phyloP scores from a whole-genome alignment of 208 protist genomes.

The Trypanosoma lewisi region DNA sequence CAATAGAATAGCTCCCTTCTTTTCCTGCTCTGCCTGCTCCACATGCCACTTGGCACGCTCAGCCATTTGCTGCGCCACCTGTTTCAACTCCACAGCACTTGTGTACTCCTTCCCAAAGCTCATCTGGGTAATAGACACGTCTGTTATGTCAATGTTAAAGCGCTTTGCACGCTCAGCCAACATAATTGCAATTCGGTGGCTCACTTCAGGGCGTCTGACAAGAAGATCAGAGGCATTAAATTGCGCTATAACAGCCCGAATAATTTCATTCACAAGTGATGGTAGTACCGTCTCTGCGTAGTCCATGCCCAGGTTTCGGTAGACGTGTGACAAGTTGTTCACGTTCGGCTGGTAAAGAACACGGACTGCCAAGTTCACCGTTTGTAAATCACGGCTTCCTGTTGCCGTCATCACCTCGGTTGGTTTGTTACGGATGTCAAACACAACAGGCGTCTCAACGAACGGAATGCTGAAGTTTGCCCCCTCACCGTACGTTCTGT shows the following conservation, averaged over 20 bases:
- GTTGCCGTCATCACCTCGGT: slow-evolving; percentile 87
- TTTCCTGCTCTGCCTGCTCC: slow-evolving; percentile 94
- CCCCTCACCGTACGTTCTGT: slow-evolving; percentile 93
- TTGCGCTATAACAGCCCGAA: slow-evolving; percentile 98
- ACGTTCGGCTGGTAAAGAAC: slow-evolving; percentile 96
- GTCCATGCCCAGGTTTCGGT: slow-evolving; percentile 94
- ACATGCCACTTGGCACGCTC: slow-evolving; percentile 94
- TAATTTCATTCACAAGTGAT: slow-evolving; percentile 98
- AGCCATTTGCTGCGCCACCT: slow-evolving; percentile 96
- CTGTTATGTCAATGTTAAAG: slow-evolving; percentile 97
- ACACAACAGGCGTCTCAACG: slow-evolving; percentile 96
- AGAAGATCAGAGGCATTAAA: slow-evolving; percentile 99
- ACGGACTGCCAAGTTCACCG: slow-evolving; percentile 98
- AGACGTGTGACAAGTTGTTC: slow-evolving; percentile 93
- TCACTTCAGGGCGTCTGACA: slow-evolving; percentile 95
- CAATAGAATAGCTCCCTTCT: slow-evolving; percentile 89
- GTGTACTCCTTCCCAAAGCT: slow-evolving; percentile 96
- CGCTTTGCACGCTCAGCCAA: slow-evolving; percentile 94
- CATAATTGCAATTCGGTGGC: slow-evolving; percentile 88
- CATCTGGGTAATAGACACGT: slow-evolving; percentile 98
- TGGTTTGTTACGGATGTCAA: slow-evolving; percentile 94
- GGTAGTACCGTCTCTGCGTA: slow-evolving; percentile 98
- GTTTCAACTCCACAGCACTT: slow-evolving; percentile 94
- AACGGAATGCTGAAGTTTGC: slow-evolving; percentile 96
- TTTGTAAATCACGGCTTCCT: slow-evolving; percentile 97